phyloP scores from a whole-genome alignment of 495 filamentous ascomycete species.

The Platismatia glauca region DNA sequence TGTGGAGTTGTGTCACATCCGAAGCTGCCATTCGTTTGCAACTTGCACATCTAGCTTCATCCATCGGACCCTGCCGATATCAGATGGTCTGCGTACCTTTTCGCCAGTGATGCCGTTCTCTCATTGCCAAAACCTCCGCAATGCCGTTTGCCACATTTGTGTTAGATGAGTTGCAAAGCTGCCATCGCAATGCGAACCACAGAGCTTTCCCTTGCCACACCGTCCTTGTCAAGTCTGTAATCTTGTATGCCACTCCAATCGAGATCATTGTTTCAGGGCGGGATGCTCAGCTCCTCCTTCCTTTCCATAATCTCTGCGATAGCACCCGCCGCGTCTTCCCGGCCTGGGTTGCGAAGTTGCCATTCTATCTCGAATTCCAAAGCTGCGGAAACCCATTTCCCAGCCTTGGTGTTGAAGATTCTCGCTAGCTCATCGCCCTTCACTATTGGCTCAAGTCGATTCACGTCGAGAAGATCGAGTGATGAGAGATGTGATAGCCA shows the following conservation, averaged over 20 bases:
- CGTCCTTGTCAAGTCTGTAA: neutral
- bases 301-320: constrained; percentile 54
- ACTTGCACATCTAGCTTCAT: neutral
- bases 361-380: constrained; percentile 66
- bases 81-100: neutral
- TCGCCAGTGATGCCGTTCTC: neutral
- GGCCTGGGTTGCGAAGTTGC: constrained; percentile 73
- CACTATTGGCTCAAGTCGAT: constrained; percentile 49
- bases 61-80: neutral
- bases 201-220: neutral
- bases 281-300: constrained; percentile 41
- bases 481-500: constrained; percentile 40
- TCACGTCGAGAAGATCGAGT: constrained; percentile 35
- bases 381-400: constrained; percentile 70
- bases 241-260: neutral
- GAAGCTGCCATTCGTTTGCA: neutral
- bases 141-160: neutral
- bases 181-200: neutral
- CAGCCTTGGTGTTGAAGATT: constrained; percentile 51
- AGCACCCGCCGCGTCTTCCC: constrained; percentile 48
- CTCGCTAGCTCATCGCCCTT: constrained; percentile 57
- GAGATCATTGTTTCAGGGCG: neutral
- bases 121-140: neutral
- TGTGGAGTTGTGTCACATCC: neutral
- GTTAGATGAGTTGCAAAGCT: neutral